phyloP scores from a whole-genome alignment of 208 protist genomes.

The Blastocrithidia nonstop region DNA sequence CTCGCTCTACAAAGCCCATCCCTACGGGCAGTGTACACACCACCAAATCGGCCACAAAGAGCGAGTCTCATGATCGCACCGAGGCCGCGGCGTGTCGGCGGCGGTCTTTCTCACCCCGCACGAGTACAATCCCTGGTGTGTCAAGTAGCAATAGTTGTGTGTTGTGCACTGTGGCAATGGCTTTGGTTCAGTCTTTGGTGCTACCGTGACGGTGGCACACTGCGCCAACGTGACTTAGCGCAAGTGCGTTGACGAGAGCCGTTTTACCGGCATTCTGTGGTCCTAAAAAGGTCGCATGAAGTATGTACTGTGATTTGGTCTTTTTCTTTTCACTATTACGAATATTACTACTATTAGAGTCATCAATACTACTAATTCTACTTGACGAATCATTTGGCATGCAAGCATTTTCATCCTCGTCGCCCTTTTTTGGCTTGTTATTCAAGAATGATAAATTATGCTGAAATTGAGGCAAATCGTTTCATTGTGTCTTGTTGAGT shows the following conservation, averaged over 20 bases:
- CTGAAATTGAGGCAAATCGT: no score
- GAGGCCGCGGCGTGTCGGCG: conserved; percentile 36
- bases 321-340: neutral
- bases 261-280: conserved; percentile 83
- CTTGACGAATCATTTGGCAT: no score
- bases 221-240: conserved; percentile 63
- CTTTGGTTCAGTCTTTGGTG: conserved; percentile 69
- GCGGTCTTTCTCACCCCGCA: conserved; percentile 18
- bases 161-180: conserved; percentile 70
- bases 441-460: no score
- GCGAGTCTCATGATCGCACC: conserved; percentile 62
- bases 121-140: conserved; percentile 57
- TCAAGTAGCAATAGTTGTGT: conserved; percentile 80
- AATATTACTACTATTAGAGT: neutral
- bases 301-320: conserved; percentile 7
- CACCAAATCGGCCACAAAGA: conserved; percentile 67
- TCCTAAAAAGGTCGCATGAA: conserved; percentile 54
- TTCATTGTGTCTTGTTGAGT: conserved; percentile 19
- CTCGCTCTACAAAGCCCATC: conserved; percentile 70
- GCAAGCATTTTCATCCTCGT: no score
- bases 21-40: conserved; percentile 64
- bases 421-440: no score
- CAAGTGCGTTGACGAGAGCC: conserved; percentile 75
- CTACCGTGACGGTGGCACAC: conserved; percentile 68
- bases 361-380: no score